Conservation (phyloP, 108 stramenopile species). For the Conticribra weissflogii region DNA sequence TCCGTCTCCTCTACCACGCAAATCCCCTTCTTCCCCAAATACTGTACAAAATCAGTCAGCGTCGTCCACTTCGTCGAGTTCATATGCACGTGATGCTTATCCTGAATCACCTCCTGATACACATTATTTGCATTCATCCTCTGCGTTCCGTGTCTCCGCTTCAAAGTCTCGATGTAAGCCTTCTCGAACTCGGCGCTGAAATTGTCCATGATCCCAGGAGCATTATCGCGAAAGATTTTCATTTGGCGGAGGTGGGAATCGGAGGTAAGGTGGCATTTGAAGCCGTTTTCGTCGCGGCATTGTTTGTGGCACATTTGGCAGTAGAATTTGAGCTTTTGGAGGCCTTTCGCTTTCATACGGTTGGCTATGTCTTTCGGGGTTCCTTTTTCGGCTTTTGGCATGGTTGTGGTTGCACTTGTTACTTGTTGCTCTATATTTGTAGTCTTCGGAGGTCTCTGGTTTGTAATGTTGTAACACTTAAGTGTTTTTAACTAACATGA, state of each 20-base stretch:
- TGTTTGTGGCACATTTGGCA: conserved; percentile 99
- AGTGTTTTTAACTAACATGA: no score
- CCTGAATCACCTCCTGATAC: conserved; percentile 97
- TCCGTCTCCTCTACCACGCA: conserved; percentile 96
- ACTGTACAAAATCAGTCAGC: conserved; percentile 94
- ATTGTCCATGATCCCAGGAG: conserved; percentile 75
- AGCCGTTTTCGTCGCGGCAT: conserved; percentile 97
- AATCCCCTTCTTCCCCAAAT: conserved; percentile 93
- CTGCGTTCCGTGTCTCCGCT: conserved; percentile 91
- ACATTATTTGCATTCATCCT: conserved; percentile 95
- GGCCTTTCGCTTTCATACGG: conserved; percentile 94
- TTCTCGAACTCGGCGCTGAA: conserved; percentile 88
- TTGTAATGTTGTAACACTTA: no score
- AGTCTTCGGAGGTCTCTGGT: no score
- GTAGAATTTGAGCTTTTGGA: conserved; percentile 96
- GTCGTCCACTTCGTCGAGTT: conserved; percentile 97
- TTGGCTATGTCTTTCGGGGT: conserved; percentile 90
- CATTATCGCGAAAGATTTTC: conserved; percentile 92
- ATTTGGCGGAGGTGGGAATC: conserved; percentile 98
- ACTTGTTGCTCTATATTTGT: background rate
- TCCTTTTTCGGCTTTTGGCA: conserved; percentile 85
- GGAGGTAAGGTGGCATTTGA: conserved; percentile 97
- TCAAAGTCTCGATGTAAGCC: conserved; percentile 85
- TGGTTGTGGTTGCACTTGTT: conserved; percentile 20
- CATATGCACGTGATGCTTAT: conserved; percentile 99